Base-by-base conservation (phyloP, 208 protist genomes). In the Acanthamoeba triangularis region DNA sequence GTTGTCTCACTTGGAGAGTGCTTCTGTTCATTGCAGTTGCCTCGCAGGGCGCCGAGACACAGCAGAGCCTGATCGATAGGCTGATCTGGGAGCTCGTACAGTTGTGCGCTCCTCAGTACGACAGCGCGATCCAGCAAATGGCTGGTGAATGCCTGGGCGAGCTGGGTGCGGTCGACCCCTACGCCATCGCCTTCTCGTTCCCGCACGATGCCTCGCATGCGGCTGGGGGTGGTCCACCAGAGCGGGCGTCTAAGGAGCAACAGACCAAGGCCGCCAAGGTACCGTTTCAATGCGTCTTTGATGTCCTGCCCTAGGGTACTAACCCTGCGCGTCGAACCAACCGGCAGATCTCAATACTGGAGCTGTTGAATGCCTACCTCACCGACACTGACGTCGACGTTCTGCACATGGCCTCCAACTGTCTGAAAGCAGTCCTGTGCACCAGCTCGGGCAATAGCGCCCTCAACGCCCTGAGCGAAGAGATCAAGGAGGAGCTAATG, bases 71-170 rank as follows among this genome's bases (percentile, higher is more conserved):
- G 41, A 82, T 94, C 35, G 90, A 76, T 61, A 37, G 65, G 18
- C 28, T 94, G 47, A 94, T 94, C 28, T 94, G 90, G 90, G 90
- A 94, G 69, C 90, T 94, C 6, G 69, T 94, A 23, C 61, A 94
- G 69, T 47, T 94, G 11, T 94, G 90, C 69, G 61, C 90, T 20
- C 90, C 61, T 18, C 90, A 94, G 23, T 35, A 82, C 49, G 90
- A 94, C 35, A 82, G 54, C 28, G 54, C 69, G 13, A 82, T 94
- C 28, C 41, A 82, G 47, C 90, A 94, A 18, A 94, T 94, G 90
- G 90, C 90, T 14, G 90, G 90, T 25, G 90, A 94, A 11, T 94
- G 90, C 44, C 67, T 94, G 61, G 90, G 90, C 13, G 90, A 94
- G 41, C 90, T 94, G 23, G 90, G 90, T 23, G 90, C 69, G 13